phyloP scores from a whole-genome alignment of 768 basidiomycete species.

The Neoboletus brunneissimus region DNA sequence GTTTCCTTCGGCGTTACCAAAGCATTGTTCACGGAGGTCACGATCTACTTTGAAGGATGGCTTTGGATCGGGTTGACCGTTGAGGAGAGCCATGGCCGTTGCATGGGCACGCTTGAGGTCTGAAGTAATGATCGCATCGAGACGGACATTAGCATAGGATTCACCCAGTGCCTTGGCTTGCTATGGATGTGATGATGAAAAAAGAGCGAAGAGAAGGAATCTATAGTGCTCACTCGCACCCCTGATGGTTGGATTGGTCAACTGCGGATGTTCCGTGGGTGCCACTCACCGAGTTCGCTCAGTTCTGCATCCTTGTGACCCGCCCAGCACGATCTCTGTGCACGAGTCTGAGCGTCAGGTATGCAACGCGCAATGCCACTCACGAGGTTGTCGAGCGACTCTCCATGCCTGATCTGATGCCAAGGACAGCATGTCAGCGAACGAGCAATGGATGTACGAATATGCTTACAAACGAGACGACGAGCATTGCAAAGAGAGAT shows the following conservation, averaged over 20 bases:
- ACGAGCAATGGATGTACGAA: no score
- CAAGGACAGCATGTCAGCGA: background rate
- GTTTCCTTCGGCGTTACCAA: constrained; percentile 68
- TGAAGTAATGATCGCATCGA: constrained; percentile 64
- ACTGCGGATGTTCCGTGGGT: background rate
- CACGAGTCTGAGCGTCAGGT: background rate
- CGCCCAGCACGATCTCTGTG: constrained; percentile 58
- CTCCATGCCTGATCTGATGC: constrained; percentile 67
- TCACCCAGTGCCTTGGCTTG: constrained; percentile 64
- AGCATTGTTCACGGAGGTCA: constrained; percentile 65
- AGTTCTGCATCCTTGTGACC: constrained; percentile 74
- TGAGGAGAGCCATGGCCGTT: constrained; percentile 57
- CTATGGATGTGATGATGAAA: constrained; percentile 28
- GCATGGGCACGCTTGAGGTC: constrained; percentile 59
- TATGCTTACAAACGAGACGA: constrained; percentile 26
- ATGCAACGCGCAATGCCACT: constrained; percentile 13
- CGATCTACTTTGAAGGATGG: constrained; percentile 46
- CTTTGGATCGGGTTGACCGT: constrained; percentile 45
- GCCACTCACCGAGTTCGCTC: constrained; percentile 63
- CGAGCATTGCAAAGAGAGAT: constrained; percentile 14
- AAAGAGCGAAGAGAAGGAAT: background rate
- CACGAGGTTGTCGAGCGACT: constrained; percentile 75
- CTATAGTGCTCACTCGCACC: constrained; percentile 43
- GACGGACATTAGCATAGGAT: constrained; percentile 44
- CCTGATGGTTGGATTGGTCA: constrained; percentile 36